Conservation (phyloP, 257 asterid species). For the Nyctanthes arbortristis region DNA sequence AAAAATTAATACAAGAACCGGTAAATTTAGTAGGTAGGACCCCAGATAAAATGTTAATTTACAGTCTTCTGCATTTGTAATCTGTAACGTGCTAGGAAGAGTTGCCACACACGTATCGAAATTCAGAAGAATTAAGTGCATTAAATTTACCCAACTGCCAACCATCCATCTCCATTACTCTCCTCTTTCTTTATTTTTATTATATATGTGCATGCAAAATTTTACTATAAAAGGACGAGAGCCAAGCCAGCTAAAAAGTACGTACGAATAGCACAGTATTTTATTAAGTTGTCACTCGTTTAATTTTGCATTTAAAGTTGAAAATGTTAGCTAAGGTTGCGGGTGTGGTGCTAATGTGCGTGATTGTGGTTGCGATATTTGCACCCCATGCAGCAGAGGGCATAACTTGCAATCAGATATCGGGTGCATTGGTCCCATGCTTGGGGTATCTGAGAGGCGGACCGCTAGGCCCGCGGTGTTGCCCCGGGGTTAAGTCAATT, state of each 20-base stretch:
- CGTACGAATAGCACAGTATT: not conserved
- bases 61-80: conserved; percentile 21
- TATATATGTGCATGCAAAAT: too few relatives aligned
- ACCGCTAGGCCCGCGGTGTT: conserved; percentile 21
- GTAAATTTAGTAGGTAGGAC: not conserved
- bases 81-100: conserved; percentile 10
- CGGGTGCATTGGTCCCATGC: conserved; percentile 19
- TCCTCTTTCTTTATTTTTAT: not conserved
- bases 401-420: conserved; percentile 21
- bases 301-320: not conserved
- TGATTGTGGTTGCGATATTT: conserved; percentile 13
- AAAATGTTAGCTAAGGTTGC: conserved; percentile 21
- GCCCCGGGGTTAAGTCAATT: conserved; percentile 29
- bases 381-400: conserved; percentile 12
- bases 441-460: conserved; percentile 29
- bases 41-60: not conserved
- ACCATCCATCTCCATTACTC: not conserved
- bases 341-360: not conserved
- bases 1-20: not conserved
- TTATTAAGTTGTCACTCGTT: not conserved
- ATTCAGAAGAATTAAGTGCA: not conserved
- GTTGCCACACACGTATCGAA: conserved; percentile 17
- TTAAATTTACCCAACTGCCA: conserved; percentile 24
- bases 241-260: not conserved
- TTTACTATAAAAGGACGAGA: not conserved